Evolutionary conservation across 345 rosid genomes (phyloP), one percentile per base, ranked within the genome.

Genomic region (Sisymbrium irio): DNA sequence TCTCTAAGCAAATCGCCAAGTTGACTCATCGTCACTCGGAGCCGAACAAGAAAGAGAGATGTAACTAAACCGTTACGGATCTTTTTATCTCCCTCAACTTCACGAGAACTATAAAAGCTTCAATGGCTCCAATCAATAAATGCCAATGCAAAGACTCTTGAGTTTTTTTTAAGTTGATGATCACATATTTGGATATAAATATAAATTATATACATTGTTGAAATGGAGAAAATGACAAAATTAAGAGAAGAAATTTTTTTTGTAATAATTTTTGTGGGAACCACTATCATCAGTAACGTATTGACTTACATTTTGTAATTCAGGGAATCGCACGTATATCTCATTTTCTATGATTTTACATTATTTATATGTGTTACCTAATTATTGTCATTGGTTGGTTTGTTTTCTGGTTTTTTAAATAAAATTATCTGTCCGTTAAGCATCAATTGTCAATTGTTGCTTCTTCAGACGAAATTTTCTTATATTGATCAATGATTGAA

Each of bases 1-100:
- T 69, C 75, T 62, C 79, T 69, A 1, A 76, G 79, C 71, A 76
- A 55, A 46, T 76, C 79, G 0, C 75, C 71, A 61, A 76, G 79
- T 54, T 69, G 79, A 76, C 79, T 76, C 79, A 76, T 76, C 60
- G 0, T 54, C 5, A 68, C 50, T 41, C 72, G 50, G 20, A 65
- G 33, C 10, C 19, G 57, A 9, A 1, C 7, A 1, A 46, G 0
- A 49, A n/a, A n/a, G n/a, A n/a, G n/a, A n/a, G n/a, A n/a, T n/a
- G 8, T 47, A 9, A 28, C 2, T 27, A 27, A 42, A 75, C 62
- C 63, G 62, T 32, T 46, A 13, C 1, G 42, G 25, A 30, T 49
- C 4, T 32, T 59, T 5, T 6, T 10, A 50, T 20, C 2, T 50
- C 14, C 45, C 64, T 63, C 54, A 59, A 76, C 37, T 4, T 54